A percentile compares a stretch with the other conserved stretches of the same genome.
These are phyloP conservation scores for Solanum hybrid DNA, from an alignment of 305 asterid species.

Conservation along the genomic window DNA sequence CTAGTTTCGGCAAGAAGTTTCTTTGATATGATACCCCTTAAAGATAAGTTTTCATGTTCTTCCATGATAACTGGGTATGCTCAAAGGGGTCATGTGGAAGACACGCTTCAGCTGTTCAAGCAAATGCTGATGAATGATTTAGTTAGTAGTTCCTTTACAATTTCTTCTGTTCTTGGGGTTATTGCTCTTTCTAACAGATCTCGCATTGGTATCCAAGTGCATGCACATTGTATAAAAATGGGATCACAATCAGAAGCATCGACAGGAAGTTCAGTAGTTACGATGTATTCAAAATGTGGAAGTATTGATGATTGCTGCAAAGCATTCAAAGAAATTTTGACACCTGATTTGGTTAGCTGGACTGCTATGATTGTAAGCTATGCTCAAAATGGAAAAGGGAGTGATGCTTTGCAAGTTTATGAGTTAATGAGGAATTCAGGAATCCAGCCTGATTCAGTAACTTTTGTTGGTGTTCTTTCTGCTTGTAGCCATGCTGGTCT, in stretches of 20 bases:
- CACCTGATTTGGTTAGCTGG: slow-evolving; percentile 59
- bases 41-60: slow-evolving; percentile 49
- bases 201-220: slow-evolving; percentile 40
- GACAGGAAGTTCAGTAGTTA: slow-evolving; percentile 59
- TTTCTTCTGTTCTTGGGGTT: slow-evolving; percentile 50
- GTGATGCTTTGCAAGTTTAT: slow-evolving; percentile 48
- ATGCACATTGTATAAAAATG: slow-evolving; percentile 37
- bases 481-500: slow-evolving; percentile 83
- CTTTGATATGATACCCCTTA: slow-evolving; percentile 38
- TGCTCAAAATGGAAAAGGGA: slow-evolving; percentile 68
- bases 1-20: slow-evolving; percentile 38
- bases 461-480: slow-evolving; percentile 53
- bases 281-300: slow-evolving; percentile 70
- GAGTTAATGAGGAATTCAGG: slow-evolving; percentile 55
- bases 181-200: slow-evolving; percentile 23
- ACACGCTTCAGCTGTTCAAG: slow-evolving; percentile 41
- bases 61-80: slow-evolving; percentile 60
- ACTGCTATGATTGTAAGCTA: slow-evolving; percentile 66
- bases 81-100: slow-evolving; percentile 40
- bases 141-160: slow-evolving; percentile 39
- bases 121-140: slow-evolving; percentile 30
- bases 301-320: slow-evolving; percentile 36
- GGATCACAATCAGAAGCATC: slow-evolving; percentile 56
- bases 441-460: slow-evolving; percentile 48
- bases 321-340: slow-evolving; percentile 35